Conservation (phyloP, 345 rosid genomes). For the Aquilaria yunnanensis region DNA sequence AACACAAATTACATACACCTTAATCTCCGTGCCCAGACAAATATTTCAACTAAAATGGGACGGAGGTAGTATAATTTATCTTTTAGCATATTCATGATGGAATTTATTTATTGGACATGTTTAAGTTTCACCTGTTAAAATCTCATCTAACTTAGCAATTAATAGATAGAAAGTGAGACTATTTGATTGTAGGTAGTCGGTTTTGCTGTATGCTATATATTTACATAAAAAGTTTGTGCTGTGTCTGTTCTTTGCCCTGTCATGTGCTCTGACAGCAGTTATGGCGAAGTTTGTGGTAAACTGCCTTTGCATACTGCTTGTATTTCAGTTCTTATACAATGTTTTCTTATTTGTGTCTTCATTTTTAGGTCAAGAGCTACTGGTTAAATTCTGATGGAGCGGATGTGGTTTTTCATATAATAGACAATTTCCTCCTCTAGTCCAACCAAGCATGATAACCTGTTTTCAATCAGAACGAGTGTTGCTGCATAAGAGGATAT, state of each 20-base stretch:
- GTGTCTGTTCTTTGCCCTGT: not conserved
- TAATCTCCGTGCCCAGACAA: no score
- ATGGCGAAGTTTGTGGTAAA: not conserved
- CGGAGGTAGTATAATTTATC: no score
- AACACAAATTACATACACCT: no score
- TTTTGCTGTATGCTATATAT: not conserved
- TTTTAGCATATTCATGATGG: no score
- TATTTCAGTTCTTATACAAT: not conserved
- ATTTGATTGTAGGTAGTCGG: not conserved
- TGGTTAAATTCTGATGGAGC: conserved; percentile 94
- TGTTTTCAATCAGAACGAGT: not conserved
- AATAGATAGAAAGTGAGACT: no score
- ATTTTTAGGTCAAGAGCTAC: conserved; percentile 64
- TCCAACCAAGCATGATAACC: not conserved
- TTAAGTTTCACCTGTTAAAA: no score
- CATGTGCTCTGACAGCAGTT: not conserved
- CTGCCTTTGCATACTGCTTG: no score
- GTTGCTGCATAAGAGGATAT: conserved; percentile 10
- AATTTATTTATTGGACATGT: no score
- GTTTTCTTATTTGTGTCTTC: conserved; percentile 13
- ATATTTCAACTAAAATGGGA: no score
- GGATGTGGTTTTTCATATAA: conserved; percentile 87
- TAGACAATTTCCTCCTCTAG: conserved; percentile 78
- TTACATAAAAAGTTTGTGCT: not conserved
- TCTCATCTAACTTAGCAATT: no score